Evolutionary conservation across 306 rosid genomes (phyloP), one percentile per base, ranked within the genome.

Genomic region (Cicer yamashitae): DNA sequence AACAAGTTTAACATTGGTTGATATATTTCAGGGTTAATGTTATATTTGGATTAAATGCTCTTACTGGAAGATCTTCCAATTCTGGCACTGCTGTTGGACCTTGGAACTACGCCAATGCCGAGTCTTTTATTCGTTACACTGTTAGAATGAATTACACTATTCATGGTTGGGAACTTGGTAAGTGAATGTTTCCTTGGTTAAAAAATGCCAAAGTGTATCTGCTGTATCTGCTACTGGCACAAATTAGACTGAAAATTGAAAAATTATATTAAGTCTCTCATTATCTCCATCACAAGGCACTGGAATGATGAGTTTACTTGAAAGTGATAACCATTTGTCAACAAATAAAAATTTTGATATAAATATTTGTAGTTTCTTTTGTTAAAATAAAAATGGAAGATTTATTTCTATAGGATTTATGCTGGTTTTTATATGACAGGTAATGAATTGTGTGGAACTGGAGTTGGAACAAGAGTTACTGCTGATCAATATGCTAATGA

Each of bases 91-190:
- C 99, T 25, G 54, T 66, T 41, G 99, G 98, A 72, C 87, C 88
- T 77, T 94, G 99, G 98, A 34, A 92, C 81, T 75, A 37, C 71
- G 44, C 88, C 7, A 94, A 94, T 75, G 86, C 98, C 17, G 91
- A 89, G 72, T 90, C 97, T 65, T 70, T 94, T 18, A 88, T 94
- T 13, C 91, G 84, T 10, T 94, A 94, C 80, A 92, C 91, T 3
- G 97, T 87, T 10, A 46, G 65, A 63, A 92, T 88, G 80, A 89
- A 90, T 78, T 87, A 85, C 83, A 77, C 74, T 14, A 88, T 94
- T 75, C 86, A 85, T 81, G 98, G 93, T 79, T 94, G 99, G 99
- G 99, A 94, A 87, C 86, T 94, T 2, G 99, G 99, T 94, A 79
- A 81, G 91, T 81, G 13, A 15, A 73, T 69, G 68, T 40, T 60